Conservation (phyloP, 441 rosid genomes). For the Sinapis alba region DNA sequence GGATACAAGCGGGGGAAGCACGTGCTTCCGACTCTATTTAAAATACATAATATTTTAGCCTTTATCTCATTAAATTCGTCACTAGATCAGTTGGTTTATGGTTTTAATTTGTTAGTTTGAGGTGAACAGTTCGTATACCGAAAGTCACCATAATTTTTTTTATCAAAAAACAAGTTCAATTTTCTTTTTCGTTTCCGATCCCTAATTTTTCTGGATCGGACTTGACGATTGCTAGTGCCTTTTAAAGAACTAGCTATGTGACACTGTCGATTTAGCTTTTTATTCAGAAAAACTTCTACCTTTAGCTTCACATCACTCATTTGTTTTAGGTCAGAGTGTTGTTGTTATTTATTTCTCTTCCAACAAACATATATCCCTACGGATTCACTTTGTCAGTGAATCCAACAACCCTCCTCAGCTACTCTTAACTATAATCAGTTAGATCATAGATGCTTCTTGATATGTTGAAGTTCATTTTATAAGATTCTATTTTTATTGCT, state of each 20-base stretch:
- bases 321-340: neutral
- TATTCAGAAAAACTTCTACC: neutral
- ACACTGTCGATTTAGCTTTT: too few relatives aligned
- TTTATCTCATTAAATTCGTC: too few relatives aligned
- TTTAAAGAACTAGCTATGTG: neutral
- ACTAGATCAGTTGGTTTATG: too few relatives aligned
- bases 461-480: neutral
- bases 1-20: too few relatives aligned
- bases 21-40: too few relatives aligned
- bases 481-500: neutral
- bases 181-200: too few relatives aligned
- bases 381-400: neutral
- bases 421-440: neutral
- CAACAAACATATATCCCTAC: neutral
- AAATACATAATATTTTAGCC: too few relatives aligned
- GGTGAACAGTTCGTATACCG: too few relatives aligned
- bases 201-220: too few relatives aligned
- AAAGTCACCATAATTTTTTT: too few relatives aligned
- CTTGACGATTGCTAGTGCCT: neutral
- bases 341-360: neutral
- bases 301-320: neutral
- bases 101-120: too few relatives aligned
- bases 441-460: neutral
- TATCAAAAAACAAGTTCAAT: too few relatives aligned
- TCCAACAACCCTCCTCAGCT: constrained; percentile 5